phyloP scores from a whole-genome alignment of 805 yeast genomes.

The Candida peoriensis region DNA sequence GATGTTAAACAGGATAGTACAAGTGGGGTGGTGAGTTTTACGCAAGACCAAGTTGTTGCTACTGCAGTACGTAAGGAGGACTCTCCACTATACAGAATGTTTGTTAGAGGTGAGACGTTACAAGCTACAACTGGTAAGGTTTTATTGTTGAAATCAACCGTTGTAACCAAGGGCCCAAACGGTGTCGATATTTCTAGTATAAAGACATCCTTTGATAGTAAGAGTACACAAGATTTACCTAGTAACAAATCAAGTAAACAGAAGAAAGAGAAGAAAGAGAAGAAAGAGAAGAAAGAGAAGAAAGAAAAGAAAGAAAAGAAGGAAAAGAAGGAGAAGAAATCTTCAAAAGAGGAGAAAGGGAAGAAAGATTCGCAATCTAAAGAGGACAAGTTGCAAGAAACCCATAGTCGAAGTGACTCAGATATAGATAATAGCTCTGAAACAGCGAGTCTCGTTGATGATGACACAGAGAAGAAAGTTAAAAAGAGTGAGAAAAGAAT shows the following conservation, averaged over 20 bases:
- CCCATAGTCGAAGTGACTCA: too few relatives aligned
- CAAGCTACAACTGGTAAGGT: conserved; percentile 62
- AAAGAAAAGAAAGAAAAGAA: conserved; percentile 12
- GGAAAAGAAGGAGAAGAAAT: conserved; percentile 20
- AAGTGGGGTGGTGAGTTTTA: conserved; percentile 40
- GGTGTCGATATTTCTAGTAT: conserved; percentile 9
- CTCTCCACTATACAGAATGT: conserved; percentile 79
- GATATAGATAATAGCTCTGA: too few relatives aligned
- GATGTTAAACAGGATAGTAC: conserved; percentile 42
- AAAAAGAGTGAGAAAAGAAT: conserved; percentile 26
- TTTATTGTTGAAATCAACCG: conserved; percentile 6
- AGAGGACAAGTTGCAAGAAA: too few relatives aligned
- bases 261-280: conserved; percentile 7
- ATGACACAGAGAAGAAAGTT: conserved; percentile 25
- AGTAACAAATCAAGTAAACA: conserved; percentile 7
- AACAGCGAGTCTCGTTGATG: too few relatives aligned
- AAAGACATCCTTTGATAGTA: conserved; percentile 14
- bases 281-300: conserved; percentile 19
- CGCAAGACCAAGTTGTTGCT: conserved; percentile 46
- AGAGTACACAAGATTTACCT: conserved; percentile 1
- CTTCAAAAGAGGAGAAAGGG: conserved; percentile 22
- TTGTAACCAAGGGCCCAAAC: background rate
- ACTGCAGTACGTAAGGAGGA: conserved; percentile 42
- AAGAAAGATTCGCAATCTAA: conserved; percentile 18
- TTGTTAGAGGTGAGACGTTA: conserved; percentile 82